Base-by-base conservation (phyloP, 1,284 basidiomycete species). In the Cronartium ribicola region DNA sequence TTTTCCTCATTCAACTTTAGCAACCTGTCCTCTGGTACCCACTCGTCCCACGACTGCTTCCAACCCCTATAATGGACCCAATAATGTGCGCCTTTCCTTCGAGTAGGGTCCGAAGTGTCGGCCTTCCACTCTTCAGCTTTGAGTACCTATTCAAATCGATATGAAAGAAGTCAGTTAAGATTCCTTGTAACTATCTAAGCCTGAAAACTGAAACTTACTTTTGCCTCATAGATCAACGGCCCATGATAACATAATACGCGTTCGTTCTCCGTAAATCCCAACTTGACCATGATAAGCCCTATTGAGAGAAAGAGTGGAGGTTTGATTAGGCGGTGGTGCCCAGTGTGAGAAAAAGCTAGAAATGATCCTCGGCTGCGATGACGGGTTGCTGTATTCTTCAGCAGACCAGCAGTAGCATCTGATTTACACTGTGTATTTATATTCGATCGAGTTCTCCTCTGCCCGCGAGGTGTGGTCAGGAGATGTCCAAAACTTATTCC, bases 41-140 rank as follows among this genome's bases (percentile, higher is more conserved):
- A 98, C 85, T 98, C 95, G 83, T 98, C 95, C 95, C 95, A 98
- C 89, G 91, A 94, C 82, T 94, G 91, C 82, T 98, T 98, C 96
- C 96, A 99, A 4, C 96, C 96, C 81, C 96, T 94, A 85, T 99
- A 99, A 82, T 99, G 96, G 36, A 99, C 94, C 77, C 91, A 89
- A 82, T 92, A 98, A 79, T 96, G 91, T 5, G 88, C 87, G 1
- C 93, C 93, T 0, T 86, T 82, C 5, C 84, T 82, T 3, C 90
- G 89, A 0, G 71, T 72, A 4, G 86, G 85, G 57, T 87, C 85
- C 6, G 89, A 87, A 69, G 86, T 88, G 3, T 85, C 83, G 78
- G 90, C 89, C 73, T 89, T 87, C 85, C 88, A 90, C 66, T 85
- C 87, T 79, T 91, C 88, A 0, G 87, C 84, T 80, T 94, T 90